Conservation (phyloP, 257 asterid genomes). For the Nemophila menziesii region DNA sequence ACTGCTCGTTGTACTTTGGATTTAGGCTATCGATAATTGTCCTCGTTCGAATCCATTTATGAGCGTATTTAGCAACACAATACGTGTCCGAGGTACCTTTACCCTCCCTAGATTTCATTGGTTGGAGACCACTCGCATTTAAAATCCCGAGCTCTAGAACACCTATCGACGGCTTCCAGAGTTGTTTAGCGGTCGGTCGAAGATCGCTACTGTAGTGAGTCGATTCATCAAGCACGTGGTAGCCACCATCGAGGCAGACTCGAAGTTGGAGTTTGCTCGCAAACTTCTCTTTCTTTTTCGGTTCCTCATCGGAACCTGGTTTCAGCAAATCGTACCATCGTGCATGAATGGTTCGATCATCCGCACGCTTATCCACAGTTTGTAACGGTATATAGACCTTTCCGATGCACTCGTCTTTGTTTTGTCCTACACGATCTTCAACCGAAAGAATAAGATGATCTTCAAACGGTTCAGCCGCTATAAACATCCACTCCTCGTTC, state of each 20-base stretch:
- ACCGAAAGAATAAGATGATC: slow-evolving; percentile 58
- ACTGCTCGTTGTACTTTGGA: slow-evolving; percentile 91
- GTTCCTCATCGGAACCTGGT: slow-evolving; percentile 47
- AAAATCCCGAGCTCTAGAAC: slow-evolving; percentile 63
- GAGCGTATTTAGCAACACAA: slow-evolving; percentile 84
- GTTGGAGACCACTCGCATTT: slow-evolving; percentile 55
- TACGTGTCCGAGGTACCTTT: slow-evolving; percentile 66
- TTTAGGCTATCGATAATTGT: slow-evolving; percentile 65
- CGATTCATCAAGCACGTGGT: slow-evolving; percentile 89
- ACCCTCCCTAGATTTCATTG: slow-evolving; percentile 62
- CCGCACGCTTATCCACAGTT: slow-evolving; percentile 51
- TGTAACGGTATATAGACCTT: slow-evolving; percentile 46
- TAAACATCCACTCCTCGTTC: slow-evolving; percentile 89
- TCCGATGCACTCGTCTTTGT: slow-evolving; percentile 61
- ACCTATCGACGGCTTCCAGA: slow-evolving; percentile 86
- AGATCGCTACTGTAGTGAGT: slow-evolving; percentile 81
- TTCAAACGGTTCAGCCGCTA: slow-evolving; percentile 90
- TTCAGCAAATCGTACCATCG: slow-evolving; percentile 62
- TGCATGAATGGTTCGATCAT: slow-evolving; percentile 51
- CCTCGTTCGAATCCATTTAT: slow-evolving; percentile 84
- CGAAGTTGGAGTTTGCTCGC: slow-evolving; percentile 72
- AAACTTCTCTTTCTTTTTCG: slow-evolving; percentile 49
- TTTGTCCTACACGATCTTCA: slow-evolving; percentile 64
- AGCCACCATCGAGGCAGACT: slow-evolving; percentile 81
- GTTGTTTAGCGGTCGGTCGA: slow-evolving; percentile 73